A percentile compares a stretch with the other conserved stretches of the same genome.
phyloP scores from a whole-genome alignment of 2,329 filamentous ascomycete genomes.

The Paraphoma chrysanthemicola region DNA sequence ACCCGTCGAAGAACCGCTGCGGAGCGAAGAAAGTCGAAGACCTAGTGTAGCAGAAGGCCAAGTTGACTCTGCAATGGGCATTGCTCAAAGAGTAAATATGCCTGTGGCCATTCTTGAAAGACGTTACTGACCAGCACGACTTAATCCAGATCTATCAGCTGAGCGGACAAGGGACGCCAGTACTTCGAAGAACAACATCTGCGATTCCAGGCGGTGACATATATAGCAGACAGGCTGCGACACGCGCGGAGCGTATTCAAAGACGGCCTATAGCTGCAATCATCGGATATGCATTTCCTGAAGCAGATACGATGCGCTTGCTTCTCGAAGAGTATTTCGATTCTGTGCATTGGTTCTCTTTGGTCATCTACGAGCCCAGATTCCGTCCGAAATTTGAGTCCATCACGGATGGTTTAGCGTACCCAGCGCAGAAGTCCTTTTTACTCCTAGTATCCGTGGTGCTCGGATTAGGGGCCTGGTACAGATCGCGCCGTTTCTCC shows the following conservation, averaged over 20 bases:
- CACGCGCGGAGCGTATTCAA: constrained; percentile 16
- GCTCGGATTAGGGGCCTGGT: constrained; percentile 50
- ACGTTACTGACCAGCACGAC: not conserved
- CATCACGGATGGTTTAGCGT: constrained; percentile 44
- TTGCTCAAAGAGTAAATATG: not conserved
- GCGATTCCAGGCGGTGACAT: constrained; percentile 44
- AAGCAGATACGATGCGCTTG: constrained; percentile 32
- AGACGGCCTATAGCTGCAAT: constrained; percentile 24
- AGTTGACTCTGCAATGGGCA: not conserved
- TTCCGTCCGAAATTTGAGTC: constrained; percentile 45
- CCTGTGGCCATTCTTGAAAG: not conserved
- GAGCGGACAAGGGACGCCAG: not conserved
- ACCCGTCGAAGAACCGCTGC: not conserved
- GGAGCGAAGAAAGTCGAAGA: not conserved
- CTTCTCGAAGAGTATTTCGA: constrained; percentile 52
- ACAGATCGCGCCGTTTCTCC: constrained; percentile 36
- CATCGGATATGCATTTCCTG: constrained; percentile 31
- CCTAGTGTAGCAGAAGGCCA: not conserved
- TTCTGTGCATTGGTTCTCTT: constrained; percentile 55
- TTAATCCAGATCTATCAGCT: not conserved
- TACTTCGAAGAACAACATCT: constrained; percentile 31
- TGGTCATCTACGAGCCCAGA: constrained; percentile 52
- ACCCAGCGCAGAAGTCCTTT: constrained; percentile 45
- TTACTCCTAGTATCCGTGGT: constrained; percentile 48
- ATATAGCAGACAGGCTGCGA: not conserved